Conservation (phyloP, 345 rosid species). For the Populus davidiana region DNA sequence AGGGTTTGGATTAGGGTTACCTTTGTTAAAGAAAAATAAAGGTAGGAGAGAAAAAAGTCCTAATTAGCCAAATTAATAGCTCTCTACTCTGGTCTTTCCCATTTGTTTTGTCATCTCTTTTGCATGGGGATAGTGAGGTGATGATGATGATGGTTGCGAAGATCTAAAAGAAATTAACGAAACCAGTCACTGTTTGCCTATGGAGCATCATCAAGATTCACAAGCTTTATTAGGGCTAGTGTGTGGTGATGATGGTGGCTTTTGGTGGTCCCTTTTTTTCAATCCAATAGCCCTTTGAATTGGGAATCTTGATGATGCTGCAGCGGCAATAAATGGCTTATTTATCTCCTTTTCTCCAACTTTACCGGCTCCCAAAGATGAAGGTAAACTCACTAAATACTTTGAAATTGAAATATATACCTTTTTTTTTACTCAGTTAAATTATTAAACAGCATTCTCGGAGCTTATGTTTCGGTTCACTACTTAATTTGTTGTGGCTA, state of each 20-base stretch:
- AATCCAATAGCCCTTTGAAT: constrained; percentile 12
- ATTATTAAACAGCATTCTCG: neutral
- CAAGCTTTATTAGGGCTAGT: constrained; percentile 37
- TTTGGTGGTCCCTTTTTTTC: constrained; percentile 14
- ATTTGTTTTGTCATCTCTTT: neutral
- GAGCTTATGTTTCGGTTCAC: neutral
- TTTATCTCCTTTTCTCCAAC: neutral
- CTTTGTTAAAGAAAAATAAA: neutral
- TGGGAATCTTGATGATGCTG: constrained; percentile 97
- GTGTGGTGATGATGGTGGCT: constrained; percentile 15
- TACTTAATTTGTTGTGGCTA: neutral
- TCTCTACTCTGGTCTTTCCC: neutral
- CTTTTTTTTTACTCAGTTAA: neutral
- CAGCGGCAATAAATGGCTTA: constrained; percentile 79
- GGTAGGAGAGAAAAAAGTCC: neutral
- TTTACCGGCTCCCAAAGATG: neutral
- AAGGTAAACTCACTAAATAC: constrained; percentile 1
- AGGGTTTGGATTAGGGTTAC: constrained; percentile 37
- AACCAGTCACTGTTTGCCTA: constrained; percentile 63
- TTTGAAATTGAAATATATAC: neutral
- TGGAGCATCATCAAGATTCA: constrained; percentile 97
- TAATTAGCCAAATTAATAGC: neutral
- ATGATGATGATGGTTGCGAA: constrained; percentile 1
- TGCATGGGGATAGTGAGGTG: constrained; percentile 4
- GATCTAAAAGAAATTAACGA: constrained; percentile 17